These are phyloP conservation scores for Phytopythium boreale DNA, from an alignment of 352 stramenopile genomes.

Conservation along the genomic window DNA sequence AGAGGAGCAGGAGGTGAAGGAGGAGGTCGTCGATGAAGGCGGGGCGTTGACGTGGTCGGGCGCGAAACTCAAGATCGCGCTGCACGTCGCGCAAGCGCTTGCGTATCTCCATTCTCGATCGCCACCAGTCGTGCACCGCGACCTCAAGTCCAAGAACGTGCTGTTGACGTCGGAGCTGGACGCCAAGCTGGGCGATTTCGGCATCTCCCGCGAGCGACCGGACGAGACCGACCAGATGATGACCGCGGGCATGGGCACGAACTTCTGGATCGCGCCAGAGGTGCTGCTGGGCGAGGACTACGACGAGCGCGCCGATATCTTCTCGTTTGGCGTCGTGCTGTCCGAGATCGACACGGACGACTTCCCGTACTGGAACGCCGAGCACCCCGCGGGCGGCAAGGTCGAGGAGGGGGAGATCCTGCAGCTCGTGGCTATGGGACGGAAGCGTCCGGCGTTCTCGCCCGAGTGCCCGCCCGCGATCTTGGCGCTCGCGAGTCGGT, in stretches of 20 bases:
- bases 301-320: constrained; percentile 35
- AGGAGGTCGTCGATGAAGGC: not conserved
- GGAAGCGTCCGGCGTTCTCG: constrained; percentile 29
- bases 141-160: constrained; percentile 32
- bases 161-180: constrained; percentile 10
- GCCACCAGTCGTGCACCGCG: constrained; percentile 38
- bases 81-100: constrained; percentile 44
- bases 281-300: constrained; percentile 29
- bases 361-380: constrained; percentile 33
- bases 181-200: constrained; percentile 19
- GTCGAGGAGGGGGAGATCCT: constrained; percentile 31
- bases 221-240: constrained; percentile 7
- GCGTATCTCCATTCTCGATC: constrained; percentile 45
- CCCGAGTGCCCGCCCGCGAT: constrained; percentile 22
- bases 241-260: constrained; percentile 31
- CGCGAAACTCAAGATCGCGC: constrained; percentile 37
- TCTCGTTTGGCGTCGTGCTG: constrained; percentile 39
- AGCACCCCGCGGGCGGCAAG: constrained; percentile 13
- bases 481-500: constrained; percentile 25
- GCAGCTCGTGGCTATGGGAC: constrained; percentile 23
- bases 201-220: not conserved
- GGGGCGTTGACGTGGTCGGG: constrained; percentile 25
- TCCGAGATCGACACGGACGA: constrained; percentile 42
- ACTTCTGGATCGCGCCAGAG: constrained; percentile 36
- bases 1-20: not conserved